Evolutionary conservation across 495 filamentous ascomycete genomes (phyloP), one percentile per base, ranked within the genome.

Genomic region (Pseudomonodictys pantanalensis): DNA sequence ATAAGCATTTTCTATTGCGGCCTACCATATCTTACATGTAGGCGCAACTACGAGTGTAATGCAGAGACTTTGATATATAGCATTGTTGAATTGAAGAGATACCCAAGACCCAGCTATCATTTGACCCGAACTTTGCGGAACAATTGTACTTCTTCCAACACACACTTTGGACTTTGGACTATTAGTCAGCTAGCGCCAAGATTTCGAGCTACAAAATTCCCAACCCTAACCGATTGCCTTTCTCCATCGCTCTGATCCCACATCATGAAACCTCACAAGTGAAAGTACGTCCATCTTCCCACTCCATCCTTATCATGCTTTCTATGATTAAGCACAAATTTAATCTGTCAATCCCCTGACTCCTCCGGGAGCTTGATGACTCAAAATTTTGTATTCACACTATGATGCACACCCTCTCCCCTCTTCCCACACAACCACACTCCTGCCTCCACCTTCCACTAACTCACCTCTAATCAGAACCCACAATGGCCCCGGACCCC

Each of bases 341-440:
- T 73, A 82, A 91, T 91, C 87, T 92, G 88, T 92, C 88, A 92
- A 92, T 92, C 88, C 85, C 78, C 88, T 89, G 88, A 91, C 49
- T 62, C 51, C 42, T 47, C 54, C 39, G 30, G 59, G 63, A 56
- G 32, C 28, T 55, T 73, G 69, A 72, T 62, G 71, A 73, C 43
- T 62, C 41, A 58, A 58, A 48, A 56, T 62, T 68, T 60, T 50
- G 56, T 69, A 73, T 60, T 65, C 60, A 70, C 62, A 63, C 55
- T 71, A 73, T 73, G 72, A 73, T 54, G 38, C 30, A 52, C 30
- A 38, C 15, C 7, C 38, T 51, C 28, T 52, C 50, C 11, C 48
- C 29, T 56, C 24, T 22, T 18, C 30, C 1, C n/a, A 11, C 30
- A 12, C 29, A 18, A 26, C 26, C 22, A 1, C 43, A 4, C 38